Conservation (phyloP, 2,329 filamentous ascomycete species). For the Aspergillus sp. region DNA sequence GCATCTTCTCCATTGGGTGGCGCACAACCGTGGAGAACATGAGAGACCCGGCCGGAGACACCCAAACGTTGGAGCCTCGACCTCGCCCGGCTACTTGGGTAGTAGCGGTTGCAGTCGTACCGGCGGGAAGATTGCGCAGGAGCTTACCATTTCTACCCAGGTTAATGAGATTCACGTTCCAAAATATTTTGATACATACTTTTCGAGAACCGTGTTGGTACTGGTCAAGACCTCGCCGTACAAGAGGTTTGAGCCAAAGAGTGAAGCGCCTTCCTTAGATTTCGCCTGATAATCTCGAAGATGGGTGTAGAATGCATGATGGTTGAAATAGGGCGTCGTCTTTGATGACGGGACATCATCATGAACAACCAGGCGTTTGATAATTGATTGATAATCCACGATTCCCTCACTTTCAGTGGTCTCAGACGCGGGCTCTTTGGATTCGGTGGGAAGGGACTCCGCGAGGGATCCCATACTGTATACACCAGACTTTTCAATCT, state of each 20-base stretch:
- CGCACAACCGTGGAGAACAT: slow-evolving; percentile 88
- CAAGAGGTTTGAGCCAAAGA: slow-evolving; percentile 75
- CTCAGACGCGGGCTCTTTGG: slow-evolving; percentile 7
- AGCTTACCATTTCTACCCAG: slow-evolving; percentile 68
- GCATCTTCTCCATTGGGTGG: slow-evolving; percentile 72
- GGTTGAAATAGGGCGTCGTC: slow-evolving; percentile 83
- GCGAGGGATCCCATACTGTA: slow-evolving; percentile 60
- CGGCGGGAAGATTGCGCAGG: slow-evolving; percentile 72
- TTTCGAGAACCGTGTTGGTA: slow-evolving; percentile 90
- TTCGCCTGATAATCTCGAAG: slow-evolving; percentile 65
- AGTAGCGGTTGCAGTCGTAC: slow-evolving; percentile 85
- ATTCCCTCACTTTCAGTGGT: slow-evolving; percentile 54
- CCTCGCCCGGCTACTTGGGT: slow-evolving; percentile 86
- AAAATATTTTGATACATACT: slow-evolving; percentile 50
- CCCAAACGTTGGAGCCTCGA: slow-evolving; percentile 90
- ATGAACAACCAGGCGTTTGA: slow-evolving; percentile 74
- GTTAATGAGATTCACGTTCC: background rate
- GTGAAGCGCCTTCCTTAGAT: slow-evolving; percentile 53
- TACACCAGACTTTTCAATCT: slow-evolving; percentile 66
- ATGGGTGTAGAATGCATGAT: slow-evolving; percentile 73
- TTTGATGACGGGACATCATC: slow-evolving; percentile 68
- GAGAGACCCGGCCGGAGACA: slow-evolving; percentile 80
- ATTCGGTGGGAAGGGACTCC: slow-evolving; percentile 50
- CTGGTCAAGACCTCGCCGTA: slow-evolving; percentile 93
- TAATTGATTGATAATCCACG: slow-evolving; percentile 70